phyloP scores from a whole-genome alignment of 192 early-diverging fungal genomes.

The Coemansia sp. region DNA sequence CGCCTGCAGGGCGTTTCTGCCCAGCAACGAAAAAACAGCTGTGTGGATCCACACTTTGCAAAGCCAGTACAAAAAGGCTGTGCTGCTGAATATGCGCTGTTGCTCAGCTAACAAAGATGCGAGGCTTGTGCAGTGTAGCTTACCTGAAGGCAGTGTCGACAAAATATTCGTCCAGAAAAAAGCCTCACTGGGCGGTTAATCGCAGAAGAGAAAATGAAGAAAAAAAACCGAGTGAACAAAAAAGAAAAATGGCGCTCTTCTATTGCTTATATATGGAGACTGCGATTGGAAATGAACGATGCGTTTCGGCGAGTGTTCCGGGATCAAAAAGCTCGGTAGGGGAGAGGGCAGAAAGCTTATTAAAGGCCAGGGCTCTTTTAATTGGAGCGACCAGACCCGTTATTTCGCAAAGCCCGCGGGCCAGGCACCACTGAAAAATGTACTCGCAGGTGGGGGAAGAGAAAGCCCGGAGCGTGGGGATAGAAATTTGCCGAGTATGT shows the following conservation, averaged over 20 bases:
- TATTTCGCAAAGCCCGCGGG: slow-evolving; percentile 13
- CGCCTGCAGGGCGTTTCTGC: slow-evolving; percentile 10
- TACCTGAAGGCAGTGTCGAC: slow-evolving; percentile 1
- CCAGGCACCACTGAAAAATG: slow-evolving; percentile 6
- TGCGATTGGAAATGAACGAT: neutral
- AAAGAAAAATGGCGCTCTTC: neutral
- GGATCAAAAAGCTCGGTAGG: neutral
- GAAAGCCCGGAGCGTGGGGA: neutral
- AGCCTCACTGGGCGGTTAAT: slow-evolving; percentile 6
- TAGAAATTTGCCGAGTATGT: slow-evolving; percentile 1
- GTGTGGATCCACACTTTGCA: neutral
- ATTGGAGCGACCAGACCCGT: slow-evolving; percentile 15
- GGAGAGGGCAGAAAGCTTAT: slow-evolving; percentile 1
- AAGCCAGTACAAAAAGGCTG: neutral
- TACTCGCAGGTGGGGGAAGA: neutral
- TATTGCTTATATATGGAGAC: slow-evolving; percentile 1
- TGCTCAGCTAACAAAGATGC: slow-evolving; percentile 4
- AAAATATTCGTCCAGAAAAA: slow-evolving; percentile 6
- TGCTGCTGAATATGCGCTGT: neutral
- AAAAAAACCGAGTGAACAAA: neutral
- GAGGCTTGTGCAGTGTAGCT: slow-evolving; percentile 7
- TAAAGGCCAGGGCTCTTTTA: slow-evolving; percentile 6
- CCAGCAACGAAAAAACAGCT: neutral
- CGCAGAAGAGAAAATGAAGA: neutral
- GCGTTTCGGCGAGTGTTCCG: neutral